Evolutionary conservation across 2,329 filamentous ascomycete genomes (phyloP).

Genomic region (Emergomyces africanus): DNA sequence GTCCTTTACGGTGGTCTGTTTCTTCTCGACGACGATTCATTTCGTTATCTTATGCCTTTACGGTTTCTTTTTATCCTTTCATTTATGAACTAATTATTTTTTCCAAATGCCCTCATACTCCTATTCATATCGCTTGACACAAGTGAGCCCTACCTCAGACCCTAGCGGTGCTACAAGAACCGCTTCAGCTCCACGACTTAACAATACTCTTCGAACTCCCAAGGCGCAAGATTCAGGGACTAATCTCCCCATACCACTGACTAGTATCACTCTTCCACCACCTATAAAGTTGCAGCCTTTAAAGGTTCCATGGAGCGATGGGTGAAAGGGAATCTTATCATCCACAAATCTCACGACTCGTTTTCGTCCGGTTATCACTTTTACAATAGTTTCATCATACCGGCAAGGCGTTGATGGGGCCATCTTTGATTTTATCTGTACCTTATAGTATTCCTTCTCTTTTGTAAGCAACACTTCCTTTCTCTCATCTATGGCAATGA

Average conservation of each 20-base stretch:
- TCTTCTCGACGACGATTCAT: not conserved
- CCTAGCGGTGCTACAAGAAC: not conserved
- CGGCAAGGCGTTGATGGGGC: not conserved
- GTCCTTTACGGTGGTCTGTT: not conserved
- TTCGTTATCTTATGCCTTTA: not conserved
- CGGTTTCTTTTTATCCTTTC: not conserved
- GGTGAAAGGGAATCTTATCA: not conserved
- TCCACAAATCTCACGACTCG: not conserved
- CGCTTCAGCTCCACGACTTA: not conserved
- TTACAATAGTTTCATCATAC: not conserved
- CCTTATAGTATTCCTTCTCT: not conserved
- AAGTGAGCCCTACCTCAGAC: not conserved
- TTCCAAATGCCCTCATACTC: not conserved
- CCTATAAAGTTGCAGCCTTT: not conserved
- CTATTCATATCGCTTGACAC: not conserved
- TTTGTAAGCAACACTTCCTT: not conserved
- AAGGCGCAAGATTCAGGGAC: not conserved
- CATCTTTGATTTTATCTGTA: not conserved
- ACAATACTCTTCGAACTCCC: not conserved
- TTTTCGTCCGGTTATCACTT: not conserved
- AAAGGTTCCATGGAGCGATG: not conserved
- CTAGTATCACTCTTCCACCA: not conserved
- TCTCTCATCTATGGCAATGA: not conserved
- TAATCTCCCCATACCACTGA: not conserved
- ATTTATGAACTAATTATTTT: not conserved